phyloP scores from a whole-genome alignment of 208 protist genomes.

The Phytomonas serpens region DNA sequence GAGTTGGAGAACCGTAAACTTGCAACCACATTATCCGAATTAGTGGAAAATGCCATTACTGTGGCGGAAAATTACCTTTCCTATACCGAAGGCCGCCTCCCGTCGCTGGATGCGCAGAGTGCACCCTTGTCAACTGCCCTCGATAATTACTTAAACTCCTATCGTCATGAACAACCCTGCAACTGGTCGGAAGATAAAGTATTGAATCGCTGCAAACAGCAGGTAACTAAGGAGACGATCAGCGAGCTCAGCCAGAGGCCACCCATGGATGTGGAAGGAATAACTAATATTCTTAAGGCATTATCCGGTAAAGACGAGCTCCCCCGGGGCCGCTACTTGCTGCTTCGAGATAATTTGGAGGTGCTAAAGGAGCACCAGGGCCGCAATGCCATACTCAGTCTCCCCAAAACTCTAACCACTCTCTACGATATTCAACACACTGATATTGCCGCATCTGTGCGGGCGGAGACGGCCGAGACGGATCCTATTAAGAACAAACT shows the following conservation, averaged over 20 bases:
- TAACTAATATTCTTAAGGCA: slow-evolving; percentile 33
- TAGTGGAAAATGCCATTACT: slow-evolving; percentile 53
- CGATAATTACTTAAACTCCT: slow-evolving; percentile 30
- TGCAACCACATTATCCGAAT: slow-evolving; percentile 32
- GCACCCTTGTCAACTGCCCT: slow-evolving; percentile 21
- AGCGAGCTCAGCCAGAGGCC: slow-evolving; percentile 31
- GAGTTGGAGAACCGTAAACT: slow-evolving; percentile 58
- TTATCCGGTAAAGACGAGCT: slow-evolving; percentile 33
- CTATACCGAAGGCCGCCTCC: slow-evolving; percentile 63
- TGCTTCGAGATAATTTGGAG: slow-evolving; percentile 53
- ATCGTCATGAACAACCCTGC: slow-evolving; percentile 55
- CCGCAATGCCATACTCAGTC: slow-evolving; percentile 22
- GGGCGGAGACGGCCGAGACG: slow-evolving; percentile 59
- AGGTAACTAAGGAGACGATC: slow-evolving; percentile 33
- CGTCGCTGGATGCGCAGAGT: slow-evolving; percentile 34
- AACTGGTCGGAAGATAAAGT: slow-evolving; percentile 63
- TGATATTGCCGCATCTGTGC: slow-evolving; percentile 42
- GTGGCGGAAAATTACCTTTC: slow-evolving; percentile 60
- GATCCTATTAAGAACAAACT: slow-evolving; percentile 30
- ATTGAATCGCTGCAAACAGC: slow-evolving; percentile 57
- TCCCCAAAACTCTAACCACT: slow-evolving; percentile 39
- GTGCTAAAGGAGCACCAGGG: slow-evolving; percentile 40
- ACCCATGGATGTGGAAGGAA: slow-evolving; percentile 27
- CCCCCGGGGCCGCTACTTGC: slow-evolving; percentile 47
- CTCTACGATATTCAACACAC: slow-evolving; percentile 71